Conservation (phyloP, 2,329 filamentous ascomycete species). For the Alternaria consortialis region DNA sequence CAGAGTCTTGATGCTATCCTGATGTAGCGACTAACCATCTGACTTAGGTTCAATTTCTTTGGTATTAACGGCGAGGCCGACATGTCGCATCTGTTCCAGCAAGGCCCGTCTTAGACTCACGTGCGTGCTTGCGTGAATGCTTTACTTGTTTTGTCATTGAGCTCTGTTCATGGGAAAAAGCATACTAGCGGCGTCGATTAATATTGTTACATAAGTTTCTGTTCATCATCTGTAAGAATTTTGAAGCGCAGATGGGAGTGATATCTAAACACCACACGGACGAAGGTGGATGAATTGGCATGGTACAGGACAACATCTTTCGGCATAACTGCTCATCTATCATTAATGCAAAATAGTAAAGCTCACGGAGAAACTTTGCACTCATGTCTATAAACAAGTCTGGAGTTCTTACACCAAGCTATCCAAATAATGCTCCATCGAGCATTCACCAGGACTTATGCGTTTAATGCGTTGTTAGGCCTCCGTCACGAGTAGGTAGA, state of each 20-base stretch:
- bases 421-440: not conserved
- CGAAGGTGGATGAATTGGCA: not conserved
- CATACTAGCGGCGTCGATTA: slow-evolving; percentile 3
- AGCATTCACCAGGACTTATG: not conserved
- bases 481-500: not conserved
- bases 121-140: slow-evolving; percentile 1
- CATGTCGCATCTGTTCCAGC: slow-evolving; percentile 39
- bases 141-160: slow-evolving; percentile 4
- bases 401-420: not conserved
- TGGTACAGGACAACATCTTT: not conserved
- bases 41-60: slow-evolving; percentile 40
- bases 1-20: not conserved
- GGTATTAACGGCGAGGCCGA: slow-evolving; percentile 42
- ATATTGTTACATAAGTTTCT: not conserved
- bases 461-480: not conserved
- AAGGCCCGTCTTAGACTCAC: slow-evolving; percentile 24
- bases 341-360: not conserved
- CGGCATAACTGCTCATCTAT: not conserved
- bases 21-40: slow-evolving; percentile 1
- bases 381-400: not conserved
- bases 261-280: not conserved
- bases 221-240: not conserved
- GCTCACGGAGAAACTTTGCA: not conserved
- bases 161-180: slow-evolving; percentile 4
- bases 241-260: not conserved